These are phyloP conservation scores for Tetraselmis striata DNA, from an alignment of 139 green algal genomes.

Conservation along the genomic window DNA sequence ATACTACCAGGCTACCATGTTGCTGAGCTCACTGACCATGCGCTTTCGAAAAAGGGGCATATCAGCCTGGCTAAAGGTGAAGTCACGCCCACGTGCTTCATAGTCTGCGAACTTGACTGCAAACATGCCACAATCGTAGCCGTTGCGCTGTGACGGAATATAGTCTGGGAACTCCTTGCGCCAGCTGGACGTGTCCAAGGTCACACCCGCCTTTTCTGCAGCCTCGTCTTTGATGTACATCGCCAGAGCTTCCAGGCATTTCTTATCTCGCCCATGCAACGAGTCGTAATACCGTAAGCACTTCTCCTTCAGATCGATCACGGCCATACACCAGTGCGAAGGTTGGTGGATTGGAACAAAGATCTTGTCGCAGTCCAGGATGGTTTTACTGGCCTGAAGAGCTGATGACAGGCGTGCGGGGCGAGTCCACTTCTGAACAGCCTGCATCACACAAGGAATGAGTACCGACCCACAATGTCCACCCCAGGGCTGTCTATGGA, in stretches of 20 bases:
- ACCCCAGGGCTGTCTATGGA: too few species aligned
- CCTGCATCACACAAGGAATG: background rate
- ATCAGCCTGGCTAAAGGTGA: background rate
- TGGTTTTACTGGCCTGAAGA: background rate
- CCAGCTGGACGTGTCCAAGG: conserved; percentile 1
- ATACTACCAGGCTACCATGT: background rate
- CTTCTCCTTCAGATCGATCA: conserved; percentile 1
- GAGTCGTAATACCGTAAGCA: conserved; percentile 7
- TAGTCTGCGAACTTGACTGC: conserved; percentile 8
- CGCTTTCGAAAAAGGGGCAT: background rate
- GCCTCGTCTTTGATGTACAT: conserved; percentile 8
- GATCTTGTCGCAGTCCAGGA: conserved; percentile 8
- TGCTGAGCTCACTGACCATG: background rate
- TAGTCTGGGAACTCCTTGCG: background rate
- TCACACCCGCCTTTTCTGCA: background rate
- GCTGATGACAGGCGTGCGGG: background rate
- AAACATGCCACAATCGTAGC: conserved; percentile 14
- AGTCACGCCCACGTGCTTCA: background rate
- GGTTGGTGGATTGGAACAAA: conserved; percentile 4
- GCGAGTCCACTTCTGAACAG: background rate
- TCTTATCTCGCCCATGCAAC: background rate
- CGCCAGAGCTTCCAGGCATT: conserved; percentile 1
- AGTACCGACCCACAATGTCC: background rate
- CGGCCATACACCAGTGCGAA: conserved; percentile 5
- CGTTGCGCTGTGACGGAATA: conserved; percentile 3